Base-by-base conservation (phyloP, 176 grass and related monocot genomes). In the Lolium perenne region DNA sequence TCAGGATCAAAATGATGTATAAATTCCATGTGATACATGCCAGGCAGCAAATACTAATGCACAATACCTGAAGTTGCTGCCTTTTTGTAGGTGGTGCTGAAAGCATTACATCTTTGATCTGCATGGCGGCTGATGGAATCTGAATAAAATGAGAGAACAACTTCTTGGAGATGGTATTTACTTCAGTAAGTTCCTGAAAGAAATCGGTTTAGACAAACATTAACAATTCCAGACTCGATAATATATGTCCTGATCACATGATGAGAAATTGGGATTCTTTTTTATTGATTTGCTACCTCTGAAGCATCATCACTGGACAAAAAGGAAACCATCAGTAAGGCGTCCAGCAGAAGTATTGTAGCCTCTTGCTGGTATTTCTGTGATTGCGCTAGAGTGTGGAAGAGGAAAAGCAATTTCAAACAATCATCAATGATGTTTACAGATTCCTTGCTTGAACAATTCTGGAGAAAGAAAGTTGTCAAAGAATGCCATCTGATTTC, bases 141-240 rank as follows among this genome's bases (percentile, higher is more conserved):
- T 99, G 97, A 88, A 99, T 93, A 91, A 99, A 91, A 91, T 87
- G 97, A 71, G 97, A 88, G 76, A 96, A 86, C 79, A 96, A 78
- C 67, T 88, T 99, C 77, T 82, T 92, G 20, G 92, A 81, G 54
- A 88, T 93, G 48, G 46, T 84, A 84, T 99, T 99, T 89, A 89
- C 88, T 78, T 94, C 97, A 82, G 71, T 75, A 76, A 93, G 90
- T 86, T 91, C 94, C 94, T 98, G 82, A 82, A 92, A 87, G n/a
- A 13, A 46, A 58, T 35, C 21, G 20, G 21, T 56, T 62, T 43
- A 68, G 23, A 83, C 45, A 73, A 77, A 2, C 41, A 80, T 29
- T 22, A 88, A 81, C 41, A 84, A 47, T 61, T 58, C 4, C 14
- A 21, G 41, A 80, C 46, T 63, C 35, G 43, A 67, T 13, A 57